Percentiles rank a stretch among this genome's conserved stretches.
Conservation (phyloP, 805 yeast genomes). For the Candida hungchunana region DNA sequence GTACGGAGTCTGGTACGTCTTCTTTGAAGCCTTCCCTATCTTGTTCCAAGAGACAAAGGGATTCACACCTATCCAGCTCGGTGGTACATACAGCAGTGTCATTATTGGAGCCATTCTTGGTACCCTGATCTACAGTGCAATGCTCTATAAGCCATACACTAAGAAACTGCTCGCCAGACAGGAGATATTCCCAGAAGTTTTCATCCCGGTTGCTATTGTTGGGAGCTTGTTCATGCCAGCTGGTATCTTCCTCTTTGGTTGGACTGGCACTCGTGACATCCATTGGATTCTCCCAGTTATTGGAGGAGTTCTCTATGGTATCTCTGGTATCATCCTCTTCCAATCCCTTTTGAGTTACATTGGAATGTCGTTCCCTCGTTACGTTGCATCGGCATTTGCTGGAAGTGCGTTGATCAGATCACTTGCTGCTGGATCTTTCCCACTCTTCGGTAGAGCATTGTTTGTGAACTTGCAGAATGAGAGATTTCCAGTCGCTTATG, state of each 20-base stretch:
- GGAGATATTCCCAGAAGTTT: slow-evolving; percentile 37
- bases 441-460: slow-evolving; percentile 65
- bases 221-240: slow-evolving; percentile 40
- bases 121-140: slow-evolving; percentile 25
- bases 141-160: slow-evolving; percentile 26
- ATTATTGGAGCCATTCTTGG: slow-evolving; percentile 43
- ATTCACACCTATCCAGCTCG: slow-evolving; percentile 45
- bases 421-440: slow-evolving; percentile 61
- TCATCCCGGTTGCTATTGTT: slow-evolving; percentile 37
- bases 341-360: slow-evolving; percentile 56
- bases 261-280: slow-evolving; percentile 38
- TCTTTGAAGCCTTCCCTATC: slow-evolving; percentile 61
- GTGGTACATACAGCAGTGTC: slow-evolving; percentile 44
- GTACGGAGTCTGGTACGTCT: slow-evolving; percentile 50
- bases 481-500: slow-evolving; percentile 53
- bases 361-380: slow-evolving; percentile 52
- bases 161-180: slow-evolving; percentile 26
- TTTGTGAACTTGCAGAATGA: slow-evolving; percentile 49
- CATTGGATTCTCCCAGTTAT: slow-evolving; percentile 51
- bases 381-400: slow-evolving; percentile 64
- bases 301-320: slow-evolving; percentile 37
- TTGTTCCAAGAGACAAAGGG: slow-evolving; percentile 41
- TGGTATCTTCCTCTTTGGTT: slow-evolving; percentile 45
- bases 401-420: slow-evolving; percentile 66
- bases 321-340: slow-evolving; percentile 46